A percentile compares a stretch with the other conserved stretches of the same genome.
phyloP scores from a whole-genome alignment of 352 stramenopile genomes.

The Pythium rishiriense region DNA sequence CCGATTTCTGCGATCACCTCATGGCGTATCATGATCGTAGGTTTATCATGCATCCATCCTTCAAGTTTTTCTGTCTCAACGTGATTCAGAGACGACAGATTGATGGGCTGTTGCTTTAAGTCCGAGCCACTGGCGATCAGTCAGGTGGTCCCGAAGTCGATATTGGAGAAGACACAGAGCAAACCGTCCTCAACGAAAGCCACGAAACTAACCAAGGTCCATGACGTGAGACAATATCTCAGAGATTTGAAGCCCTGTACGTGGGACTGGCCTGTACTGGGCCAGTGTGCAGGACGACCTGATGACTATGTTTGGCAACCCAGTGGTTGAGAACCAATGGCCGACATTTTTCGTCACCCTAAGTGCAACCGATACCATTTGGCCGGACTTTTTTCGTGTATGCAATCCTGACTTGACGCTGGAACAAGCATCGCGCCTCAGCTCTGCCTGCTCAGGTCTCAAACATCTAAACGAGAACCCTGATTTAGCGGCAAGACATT shows the following conservation, averaged over 20 bases:
- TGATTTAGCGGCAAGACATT: conserved; percentile 9
- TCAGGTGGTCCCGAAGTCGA: not conserved
- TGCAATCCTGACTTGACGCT: not conserved
- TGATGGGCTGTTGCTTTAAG: not conserved
- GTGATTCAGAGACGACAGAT: conserved; percentile 6
- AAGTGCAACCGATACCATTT: conserved; percentile 2
- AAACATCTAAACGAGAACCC: not conserved
- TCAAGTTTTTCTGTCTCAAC: conserved; percentile 23
- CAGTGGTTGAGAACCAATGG: not conserved
- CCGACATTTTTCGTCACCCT: not conserved
- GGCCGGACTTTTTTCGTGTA: conserved; percentile 22
- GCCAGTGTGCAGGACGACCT: conserved; percentile 22
- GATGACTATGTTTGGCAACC: conserved; percentile 17
- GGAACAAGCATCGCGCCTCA: not conserved
- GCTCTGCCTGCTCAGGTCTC: not conserved
- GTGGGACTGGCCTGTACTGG: conserved; percentile 26
- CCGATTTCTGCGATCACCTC: not conserved
- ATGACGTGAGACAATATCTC: not conserved
- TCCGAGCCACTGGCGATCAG: not conserved
- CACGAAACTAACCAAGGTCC: no score
- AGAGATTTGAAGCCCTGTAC: conserved; percentile 28
- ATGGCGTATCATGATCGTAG: conserved; percentile 11
- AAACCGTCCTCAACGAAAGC: not conserved
- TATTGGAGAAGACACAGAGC: not conserved
- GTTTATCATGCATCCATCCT: conserved; percentile 5